Percentiles rank a stretch among this genome's conserved stretches.
phyloP scores from a whole-genome alignment of 306 rosid species.

The Carpinus viminea region DNA sequence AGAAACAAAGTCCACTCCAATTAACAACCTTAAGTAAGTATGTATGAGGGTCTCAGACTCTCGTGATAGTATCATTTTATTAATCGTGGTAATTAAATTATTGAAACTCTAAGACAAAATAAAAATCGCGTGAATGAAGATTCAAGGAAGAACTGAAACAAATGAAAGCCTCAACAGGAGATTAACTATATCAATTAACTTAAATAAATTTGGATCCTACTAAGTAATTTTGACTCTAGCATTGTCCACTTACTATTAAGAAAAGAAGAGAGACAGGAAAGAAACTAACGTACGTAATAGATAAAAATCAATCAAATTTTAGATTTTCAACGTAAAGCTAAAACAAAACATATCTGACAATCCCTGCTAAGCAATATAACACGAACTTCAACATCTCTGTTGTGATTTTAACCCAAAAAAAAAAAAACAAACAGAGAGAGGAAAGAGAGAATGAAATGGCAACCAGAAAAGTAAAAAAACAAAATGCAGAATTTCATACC shows the following conservation, averaged over 20 bases:
- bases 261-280: not conserved
- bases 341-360: not conserved
- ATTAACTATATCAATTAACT: not conserved
- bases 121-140: not conserved
- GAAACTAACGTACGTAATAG: not conserved
- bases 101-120: not conserved
- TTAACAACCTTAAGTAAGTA: not conserved
- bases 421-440: not conserved
- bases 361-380: constrained; percentile 3
- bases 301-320: not conserved
- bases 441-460: constrained; percentile 5
- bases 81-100: not conserved
- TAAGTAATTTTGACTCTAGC: not conserved
- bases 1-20: not conserved
- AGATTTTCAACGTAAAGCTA: not conserved
- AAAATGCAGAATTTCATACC: not conserved
- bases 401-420: not conserved
- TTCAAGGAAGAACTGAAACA: not conserved
- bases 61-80: not conserved
- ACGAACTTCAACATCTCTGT: constrained; percentile 16
- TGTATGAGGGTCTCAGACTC: not conserved
- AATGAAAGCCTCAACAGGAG: not conserved
- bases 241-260: not conserved
- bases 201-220: not conserved
- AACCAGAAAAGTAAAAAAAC: not conserved